Evolutionary conservation across 208 protist genomes (phyloP), one percentile per base, ranked within the genome.

Genomic region (Trypanosoma scelopori): DNA sequence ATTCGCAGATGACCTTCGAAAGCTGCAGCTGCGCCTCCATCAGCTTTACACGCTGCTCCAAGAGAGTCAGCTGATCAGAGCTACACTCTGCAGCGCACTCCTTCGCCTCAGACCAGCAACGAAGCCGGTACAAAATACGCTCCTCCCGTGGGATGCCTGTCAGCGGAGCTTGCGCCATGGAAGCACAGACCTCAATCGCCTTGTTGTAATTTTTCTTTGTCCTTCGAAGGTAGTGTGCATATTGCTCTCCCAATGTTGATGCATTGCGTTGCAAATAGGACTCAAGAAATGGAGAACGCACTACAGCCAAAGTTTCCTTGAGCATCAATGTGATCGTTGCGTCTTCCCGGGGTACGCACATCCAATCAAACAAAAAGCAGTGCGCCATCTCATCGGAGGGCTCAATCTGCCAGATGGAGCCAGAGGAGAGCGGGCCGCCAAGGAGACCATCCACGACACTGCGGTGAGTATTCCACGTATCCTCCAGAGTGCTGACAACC

Each of bases 351-450:
- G 84, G 86, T 12, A 79, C 71, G 42, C 71, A 79, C 48, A 96
- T 71, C 84, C 88, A 96, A 63, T 91, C 87, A 61, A 96, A 91
- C 37, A 96, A 73, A 51, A 85, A 87, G 64, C 79, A 90, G 69
- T 96, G 91, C 15, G 87, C 77, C 55, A 92, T 76, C 74, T 93
- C 84, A 50, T 96, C 91, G n/a, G 67, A 70, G 27, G 87, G 82
- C 69, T 96, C 91, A 23, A 94, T 60, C 37, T 80, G 74, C 91
- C 91, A 96, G 42, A 96, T 91, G n/a, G 75, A 82, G 4, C 91
- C 91, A 16, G 91, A 91, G 27, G 53, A 81, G 20, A 80, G 67
- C 22, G 87, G 81, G 20, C 83, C 83, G 48, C 91, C 91, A 32
- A 96, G 82, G 5, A 96, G 84, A n/a, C 65, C 63, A 55, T 94